Percentiles rank a stretch among this genome's conserved stretches.
Conservation (phyloP, 352 stramenopile species). For the Sclerospora graminicola region DNA sequence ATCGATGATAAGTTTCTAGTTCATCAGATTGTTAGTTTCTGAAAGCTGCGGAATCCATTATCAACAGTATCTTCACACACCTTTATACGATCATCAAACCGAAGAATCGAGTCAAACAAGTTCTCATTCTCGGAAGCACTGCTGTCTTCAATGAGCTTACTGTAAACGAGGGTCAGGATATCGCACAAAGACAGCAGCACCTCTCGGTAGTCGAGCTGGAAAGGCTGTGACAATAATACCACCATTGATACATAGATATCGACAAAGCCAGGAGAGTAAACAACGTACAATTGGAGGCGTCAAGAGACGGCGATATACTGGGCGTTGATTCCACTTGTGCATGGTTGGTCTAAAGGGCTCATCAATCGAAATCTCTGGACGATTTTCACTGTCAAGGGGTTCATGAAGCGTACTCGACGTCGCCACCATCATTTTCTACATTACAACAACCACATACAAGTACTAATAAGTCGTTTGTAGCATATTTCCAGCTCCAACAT, state of each 20-base stretch:
- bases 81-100: conserved; percentile 78
- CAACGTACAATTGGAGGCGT: conserved; percentile 56
- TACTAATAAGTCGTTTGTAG: too few species aligned
- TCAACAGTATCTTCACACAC: conserved; percentile 9
- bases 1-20: conserved; percentile 78
- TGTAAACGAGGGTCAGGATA: conserved; percentile 76
- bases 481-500: too few species aligned
- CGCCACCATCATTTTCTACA: conserved; percentile 80
- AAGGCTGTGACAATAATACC: conserved; percentile 34
- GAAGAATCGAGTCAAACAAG: conserved; percentile 68
- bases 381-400: conserved; percentile 27
- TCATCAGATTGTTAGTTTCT: not conserved
- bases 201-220: conserved; percentile 73
- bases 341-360: conserved; percentile 58
- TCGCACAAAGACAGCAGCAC: conserved; percentile 74
- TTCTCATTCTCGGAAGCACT: conserved; percentile 61
- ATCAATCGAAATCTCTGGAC: conserved; percentile 26
- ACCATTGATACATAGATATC: conserved; percentile 1
- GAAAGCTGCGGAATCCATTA: not conserved
- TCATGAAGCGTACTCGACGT: conserved; percentile 60
- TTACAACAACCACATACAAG: not conserved
- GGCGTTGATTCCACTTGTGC: conserved; percentile 80
- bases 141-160: conserved; percentile 68
- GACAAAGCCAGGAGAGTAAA: not conserved
- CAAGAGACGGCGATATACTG: conserved; percentile 60